phyloP scores from a whole-genome alignment of 306 rosid genomes.

The Calophaca sinica region DNA sequence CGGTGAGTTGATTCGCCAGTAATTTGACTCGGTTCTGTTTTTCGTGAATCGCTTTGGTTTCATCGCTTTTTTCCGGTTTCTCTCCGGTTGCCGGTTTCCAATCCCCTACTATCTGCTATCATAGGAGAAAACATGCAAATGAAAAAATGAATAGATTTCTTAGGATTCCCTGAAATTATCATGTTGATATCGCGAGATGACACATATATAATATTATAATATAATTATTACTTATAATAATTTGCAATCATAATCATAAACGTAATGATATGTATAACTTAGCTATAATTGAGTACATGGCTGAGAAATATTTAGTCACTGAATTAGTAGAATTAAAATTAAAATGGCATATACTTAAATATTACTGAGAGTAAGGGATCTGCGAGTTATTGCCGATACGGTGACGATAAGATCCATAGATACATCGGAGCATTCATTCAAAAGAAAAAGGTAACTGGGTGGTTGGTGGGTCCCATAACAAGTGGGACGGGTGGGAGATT shows the following conservation, averaged over 20 bases:
- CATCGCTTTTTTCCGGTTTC: constrained; percentile 50
- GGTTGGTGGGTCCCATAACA: constrained; percentile 46
- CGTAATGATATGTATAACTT: no score
- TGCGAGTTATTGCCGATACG: constrained; percentile 19
- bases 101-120: not conserved
- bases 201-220: no score
- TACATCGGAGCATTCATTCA: not conserved
- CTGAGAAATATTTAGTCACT: no score
- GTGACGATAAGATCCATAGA: constrained; percentile 38
- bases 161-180: constrained; percentile 21
- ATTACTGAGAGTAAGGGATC: not conserved
- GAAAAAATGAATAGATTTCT: not conserved
- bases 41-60: constrained; percentile 47
- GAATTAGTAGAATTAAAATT: no score
- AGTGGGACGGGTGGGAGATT: not conserved
- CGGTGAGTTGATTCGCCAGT: constrained; percentile 78
- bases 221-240: no score
- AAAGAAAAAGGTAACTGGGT: not conserved
- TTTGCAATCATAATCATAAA: no score
- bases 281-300: no score
- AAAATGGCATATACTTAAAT: no score
- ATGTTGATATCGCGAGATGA: not conserved
- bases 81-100: constrained; percentile 48
- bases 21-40: constrained; percentile 37
- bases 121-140: constrained; percentile 4